A percentile compares a stretch with the other conserved stretches of the same genome.
Conservation (phyloP, 495 filamentous ascomycete genomes). For the Hyaloscypha bicolor region DNA sequence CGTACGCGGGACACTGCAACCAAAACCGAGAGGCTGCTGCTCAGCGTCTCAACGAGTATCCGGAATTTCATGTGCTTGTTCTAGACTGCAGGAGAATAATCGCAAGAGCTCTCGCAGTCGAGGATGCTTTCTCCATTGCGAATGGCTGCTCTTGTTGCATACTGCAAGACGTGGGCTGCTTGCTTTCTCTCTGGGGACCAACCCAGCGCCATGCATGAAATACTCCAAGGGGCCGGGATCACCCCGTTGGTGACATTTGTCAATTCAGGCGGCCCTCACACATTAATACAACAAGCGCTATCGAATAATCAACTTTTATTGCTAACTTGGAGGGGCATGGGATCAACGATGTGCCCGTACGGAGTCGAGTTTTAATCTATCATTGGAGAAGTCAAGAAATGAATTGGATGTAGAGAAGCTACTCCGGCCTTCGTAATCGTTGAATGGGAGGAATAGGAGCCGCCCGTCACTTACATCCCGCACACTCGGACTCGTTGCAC, state of each 20-base stretch:
- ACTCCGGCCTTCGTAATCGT: too few species aligned
- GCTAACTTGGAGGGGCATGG: not conserved
- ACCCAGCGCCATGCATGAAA: constrained; percentile 1
- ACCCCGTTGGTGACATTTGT: not conserved
- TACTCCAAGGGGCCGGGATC: not conserved
- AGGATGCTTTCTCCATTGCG: not conserved
- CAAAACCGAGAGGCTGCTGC: not conserved
- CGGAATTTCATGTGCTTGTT: not conserved
- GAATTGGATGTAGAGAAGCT: not conserved
- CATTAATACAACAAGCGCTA: not conserved
- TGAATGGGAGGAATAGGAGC: too few species aligned
- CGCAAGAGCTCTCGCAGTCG: not conserved
- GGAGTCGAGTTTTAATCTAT: not conserved
- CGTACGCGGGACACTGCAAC: constrained; percentile 12
- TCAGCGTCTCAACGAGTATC: not conserved
- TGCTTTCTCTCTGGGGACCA: not conserved
- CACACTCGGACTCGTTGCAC: not conserved
- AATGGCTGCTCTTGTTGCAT: not conserved
- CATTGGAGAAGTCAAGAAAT: not conserved
- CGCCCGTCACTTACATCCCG: not conserved
- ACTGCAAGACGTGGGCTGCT: not conserved
- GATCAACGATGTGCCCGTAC: not conserved
- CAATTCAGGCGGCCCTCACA: not conserved
- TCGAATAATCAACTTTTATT: not conserved
- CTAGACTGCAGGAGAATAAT: not conserved